phyloP scores from a whole-genome alignment of 441 rosid genomes.

The Kokia cookei region DNA sequence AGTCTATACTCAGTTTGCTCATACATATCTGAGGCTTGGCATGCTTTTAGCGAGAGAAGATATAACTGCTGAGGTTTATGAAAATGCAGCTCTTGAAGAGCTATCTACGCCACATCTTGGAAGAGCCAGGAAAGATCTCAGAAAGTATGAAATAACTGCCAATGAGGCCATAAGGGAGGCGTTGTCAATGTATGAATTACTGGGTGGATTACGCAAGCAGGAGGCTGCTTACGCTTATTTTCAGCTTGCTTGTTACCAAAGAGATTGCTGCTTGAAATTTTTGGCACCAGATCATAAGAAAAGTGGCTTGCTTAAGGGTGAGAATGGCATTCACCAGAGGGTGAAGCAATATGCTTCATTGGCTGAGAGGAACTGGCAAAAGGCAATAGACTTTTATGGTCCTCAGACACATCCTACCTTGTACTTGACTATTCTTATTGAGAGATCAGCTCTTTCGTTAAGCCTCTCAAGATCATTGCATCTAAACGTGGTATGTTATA shows the following conservation, averaged over 20 bases:
- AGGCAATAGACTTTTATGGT: constrained; percentile 70
- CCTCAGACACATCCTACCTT: constrained; percentile 65
- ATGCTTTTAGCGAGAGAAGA: constrained; percentile 83
- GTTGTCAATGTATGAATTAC: constrained; percentile 66
- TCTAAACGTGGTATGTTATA: constrained; percentile 44
- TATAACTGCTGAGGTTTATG: constrained; percentile 49
- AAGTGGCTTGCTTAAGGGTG: constrained; percentile 38
- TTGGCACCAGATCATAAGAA: constrained; percentile 39
- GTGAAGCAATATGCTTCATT: constrained; percentile 80
- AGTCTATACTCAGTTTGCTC: constrained; percentile 74
- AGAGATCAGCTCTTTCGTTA: constrained; percentile 59
- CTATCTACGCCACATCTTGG: constrained; percentile 17
- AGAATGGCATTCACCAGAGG: constrained; percentile 44
- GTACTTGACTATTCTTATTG: constrained; percentile 67
- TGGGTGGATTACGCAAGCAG: constrained; percentile 79
- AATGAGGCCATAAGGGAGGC: constrained; percentile 93
- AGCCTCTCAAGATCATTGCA: constrained; percentile 53
- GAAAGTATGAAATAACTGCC: constrained; percentile 72
- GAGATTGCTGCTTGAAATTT: constrained; percentile 70
- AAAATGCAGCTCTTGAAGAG: constrained; percentile 37
- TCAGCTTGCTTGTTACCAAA: constrained; percentile 88
- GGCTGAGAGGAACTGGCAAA: constrained; percentile 89
- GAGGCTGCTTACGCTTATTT: constrained; percentile 81
- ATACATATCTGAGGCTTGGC: constrained; percentile 84
- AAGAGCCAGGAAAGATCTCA: constrained; percentile 33